Evolutionary conservation across 2,329 filamentous ascomycete species (phyloP), one percentile per base, ranked within the genome.

Genomic region (Alternaria brassicae): DNA sequence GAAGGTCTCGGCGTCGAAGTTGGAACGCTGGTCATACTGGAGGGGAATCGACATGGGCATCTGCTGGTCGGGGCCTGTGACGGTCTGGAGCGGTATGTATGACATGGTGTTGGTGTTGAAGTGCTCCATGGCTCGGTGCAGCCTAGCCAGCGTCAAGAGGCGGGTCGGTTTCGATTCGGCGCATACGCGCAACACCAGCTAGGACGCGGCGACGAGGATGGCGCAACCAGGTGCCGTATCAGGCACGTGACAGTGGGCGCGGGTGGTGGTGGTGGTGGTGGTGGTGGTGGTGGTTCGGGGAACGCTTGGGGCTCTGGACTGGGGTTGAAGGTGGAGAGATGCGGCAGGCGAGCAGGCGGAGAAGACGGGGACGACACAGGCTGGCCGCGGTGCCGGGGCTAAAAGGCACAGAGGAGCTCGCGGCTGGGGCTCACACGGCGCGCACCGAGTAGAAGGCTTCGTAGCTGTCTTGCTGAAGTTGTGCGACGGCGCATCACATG

Each of bases 81-180:
- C 79, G 73, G 83, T 82, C 48, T 83, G 80, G 61, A 87, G 82
- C 55, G 83, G 82, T 73, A 88, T 77, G 70, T 88, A 89, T 69
- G 85, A 84, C 86, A 88, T 87, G 74, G 83, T 81, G 77, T 85
- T 83, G 66, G 84, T 84, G 74, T 87, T 85, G 77, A 85, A 87
- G 75, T 84, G 82, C 71, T 87, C 85, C 79, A 81, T 81, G 59
- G 68, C 72, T 73, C 62, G 61, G 57, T 58, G 62, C 63, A 54
- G 65, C 55, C 53, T 62, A 63, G 68, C 69, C 68, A 64, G 66
- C 63, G 59, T 59, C 32, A 59, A 58, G 55, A 59, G 49, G 61
- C 50, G 42, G 55, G 55, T 56, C 25, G 62, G 58, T 25, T 50
- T 58, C 28, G 63, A 56, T 56, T 60, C 25, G 67, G 68, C 65